Evolutionary conservation across 169 alveolate species (phyloP), one percentile per base, ranked within the genome.

Genomic region (Neospora caninum): DNA sequence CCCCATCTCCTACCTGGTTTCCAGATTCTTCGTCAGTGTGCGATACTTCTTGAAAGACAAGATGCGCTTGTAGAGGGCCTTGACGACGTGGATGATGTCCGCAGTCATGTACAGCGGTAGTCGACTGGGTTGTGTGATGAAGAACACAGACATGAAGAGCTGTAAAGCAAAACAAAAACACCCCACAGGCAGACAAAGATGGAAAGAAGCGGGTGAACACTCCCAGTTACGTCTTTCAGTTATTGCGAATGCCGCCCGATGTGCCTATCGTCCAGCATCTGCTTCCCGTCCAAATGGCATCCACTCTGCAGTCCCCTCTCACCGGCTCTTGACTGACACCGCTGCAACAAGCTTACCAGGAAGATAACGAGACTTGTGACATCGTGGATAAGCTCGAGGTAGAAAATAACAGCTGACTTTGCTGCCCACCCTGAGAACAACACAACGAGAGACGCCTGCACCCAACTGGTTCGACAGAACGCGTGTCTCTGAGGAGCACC

Each of bases 31-130:
- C 78, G 86, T 42, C 94, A 88, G 58, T 43, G 95, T 38, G 88
- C 88, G 58, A 89, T 69, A 92, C 95, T 94, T 93, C 88, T 92
- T 53, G 93, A 42, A 31, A 91, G 94, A 92, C 69, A 91, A 41
- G 67, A 92, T 39, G 45, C 94, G 92, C 73, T 80, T 34, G 70
- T 73, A 43, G 31, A 67, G 91, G 31, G 94, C 53, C 34, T 92
- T 95, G 93, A 94, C 78, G n/a, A 97, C 98, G 70, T 97, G 98
- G 92, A 98, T 92, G 73, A 97, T 96, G 92, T 98, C 99, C 31
- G 98, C 98, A n/a, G 97, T 92, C 97, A 97, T 97, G 94, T 98
- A 97, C 38, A 97, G 94, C 22, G 99, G 99, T 69, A 98, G 93
- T 31, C 97, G 96, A 58, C 96, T 95, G 42, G 98, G 98, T 89